A percentile compares a stretch with the other conserved stretches of the same genome.
These are phyloP conservation scores for Phaeosphaeriaceae sp. DNA, from an alignment of 2,329 filamentous ascomycete species.

Conservation along the genomic window DNA sequence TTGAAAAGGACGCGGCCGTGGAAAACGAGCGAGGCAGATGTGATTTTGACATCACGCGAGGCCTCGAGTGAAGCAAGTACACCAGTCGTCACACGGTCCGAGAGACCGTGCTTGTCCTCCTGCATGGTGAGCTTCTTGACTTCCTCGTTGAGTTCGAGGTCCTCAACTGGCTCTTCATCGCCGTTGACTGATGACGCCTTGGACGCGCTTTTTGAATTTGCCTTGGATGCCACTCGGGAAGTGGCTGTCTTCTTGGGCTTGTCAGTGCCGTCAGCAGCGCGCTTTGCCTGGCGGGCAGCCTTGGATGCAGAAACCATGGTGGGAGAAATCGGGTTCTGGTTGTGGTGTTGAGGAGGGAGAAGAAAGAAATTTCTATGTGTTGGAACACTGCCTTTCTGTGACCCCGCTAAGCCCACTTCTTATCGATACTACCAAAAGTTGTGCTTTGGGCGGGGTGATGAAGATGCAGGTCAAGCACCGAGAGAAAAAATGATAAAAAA, in stretches of 20 bases:
- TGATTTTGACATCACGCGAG: slow-evolving; percentile 97
- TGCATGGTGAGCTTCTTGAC: slow-evolving; percentile 89
- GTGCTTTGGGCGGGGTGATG: too few species aligned
- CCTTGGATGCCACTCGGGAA: slow-evolving; percentile 74
- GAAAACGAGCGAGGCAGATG: slow-evolving; percentile 90
- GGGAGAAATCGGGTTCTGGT: slow-evolving; percentile 24
- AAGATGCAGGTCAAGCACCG: neutral
- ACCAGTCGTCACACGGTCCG: slow-evolving; percentile 97
- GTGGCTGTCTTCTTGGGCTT: slow-evolving; percentile 77
- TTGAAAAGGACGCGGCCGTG: slow-evolving; percentile 96
- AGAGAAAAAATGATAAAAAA: neutral
- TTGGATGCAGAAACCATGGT: slow-evolving; percentile 73
- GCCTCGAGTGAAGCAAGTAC: slow-evolving; percentile 84
- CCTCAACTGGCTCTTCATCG: slow-evolving; percentile 74
- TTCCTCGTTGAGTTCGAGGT: slow-evolving; percentile 71
- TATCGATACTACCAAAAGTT: slow-evolving; percentile 17
- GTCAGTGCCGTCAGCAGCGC: slow-evolving; percentile 64
- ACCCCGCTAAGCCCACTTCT: slow-evolving; percentile 29
- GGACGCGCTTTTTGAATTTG: slow-evolving; percentile 66
- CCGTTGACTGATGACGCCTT: slow-evolving; percentile 72
- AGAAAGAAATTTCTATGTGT: slow-evolving; percentile 31
- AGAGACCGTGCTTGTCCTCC: slow-evolving; percentile 95
- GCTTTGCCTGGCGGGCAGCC: slow-evolving; percentile 71
- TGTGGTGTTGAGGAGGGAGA: slow-evolving; percentile 19
- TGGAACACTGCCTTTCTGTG: slow-evolving; percentile 24